These are phyloP conservation scores for Aspergillus sp. DNA, from an alignment of 2,329 filamentous ascomycete genomes.

Conservation along the genomic window DNA sequence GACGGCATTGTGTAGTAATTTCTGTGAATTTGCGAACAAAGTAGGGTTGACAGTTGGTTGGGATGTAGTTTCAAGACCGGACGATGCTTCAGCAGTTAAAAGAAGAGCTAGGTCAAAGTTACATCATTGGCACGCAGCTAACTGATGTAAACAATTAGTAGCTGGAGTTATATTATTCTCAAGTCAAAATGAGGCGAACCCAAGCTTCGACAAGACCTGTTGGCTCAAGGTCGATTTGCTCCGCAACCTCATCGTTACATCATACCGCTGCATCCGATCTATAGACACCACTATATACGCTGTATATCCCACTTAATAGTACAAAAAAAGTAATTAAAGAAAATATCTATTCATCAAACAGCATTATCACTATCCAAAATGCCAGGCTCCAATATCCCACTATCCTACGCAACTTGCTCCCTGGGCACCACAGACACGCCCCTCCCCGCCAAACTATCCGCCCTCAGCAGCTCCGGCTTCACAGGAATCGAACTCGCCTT, in stretches of 20 bases:
- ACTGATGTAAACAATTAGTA: too few species aligned
- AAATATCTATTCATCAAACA: too few species aligned
- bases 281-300: not conserved
- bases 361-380: not conserved
- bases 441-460: slow-evolving; percentile 40
- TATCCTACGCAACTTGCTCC: slow-evolving; percentile 46
- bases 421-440: slow-evolving; percentile 39
- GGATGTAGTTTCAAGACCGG: not conserved
- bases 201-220: slow-evolving; percentile 1
- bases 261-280: slow-evolving; percentile 9
- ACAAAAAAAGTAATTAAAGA: too few species aligned
- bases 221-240: not conserved
- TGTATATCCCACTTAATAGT: too few species aligned
- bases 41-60: not conserved
- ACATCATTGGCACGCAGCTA: not conserved
- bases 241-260: slow-evolving; percentile 14
- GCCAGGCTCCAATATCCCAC: slow-evolving; percentile 25
- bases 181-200: not conserved
- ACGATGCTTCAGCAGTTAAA: not conserved
- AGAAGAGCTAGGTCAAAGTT: not conserved
- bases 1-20: slow-evolving; percentile 20
- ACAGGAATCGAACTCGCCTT: slow-evolving; percentile 72
- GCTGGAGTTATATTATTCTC: not conserved
- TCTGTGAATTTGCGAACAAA: not conserved
- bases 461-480: slow-evolving; percentile 48